These are phyloP conservation scores for Lepraria neglecta DNA, from an alignment of 495 filamentous ascomycete species.

Conservation along the genomic window DNA sequence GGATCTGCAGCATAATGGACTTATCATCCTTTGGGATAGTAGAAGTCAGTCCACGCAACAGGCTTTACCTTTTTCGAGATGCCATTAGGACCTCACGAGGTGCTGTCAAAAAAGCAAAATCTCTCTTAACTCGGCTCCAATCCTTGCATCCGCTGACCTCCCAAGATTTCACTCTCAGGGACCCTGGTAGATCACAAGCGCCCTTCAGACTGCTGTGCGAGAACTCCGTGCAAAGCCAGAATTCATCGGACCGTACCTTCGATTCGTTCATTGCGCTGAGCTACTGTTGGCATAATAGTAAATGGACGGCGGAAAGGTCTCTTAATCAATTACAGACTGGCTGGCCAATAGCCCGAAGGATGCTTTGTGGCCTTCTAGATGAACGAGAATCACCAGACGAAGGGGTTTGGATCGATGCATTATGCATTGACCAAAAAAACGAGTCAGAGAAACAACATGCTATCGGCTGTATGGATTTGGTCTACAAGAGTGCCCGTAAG, in stretches of 20 bases:
- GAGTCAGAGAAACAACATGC: neutral
- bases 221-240: neutral
- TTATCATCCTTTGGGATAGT: too few relatives aligned
- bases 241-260: neutral
- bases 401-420: conserved; percentile 1
- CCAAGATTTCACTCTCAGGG: neutral
- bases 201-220: neutral
- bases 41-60: too few relatives aligned
- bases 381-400: neutral
- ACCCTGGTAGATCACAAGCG: neutral
- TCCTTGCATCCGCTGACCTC: neutral
- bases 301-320: neutral
- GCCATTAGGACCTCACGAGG: too few relatives aligned
- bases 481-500: neutral
- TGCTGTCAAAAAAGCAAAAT: too few relatives aligned
- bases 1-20: too few relatives aligned
- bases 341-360: neutral
- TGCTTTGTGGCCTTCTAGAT: neutral
- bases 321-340: neutral
- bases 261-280: neutral
- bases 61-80: too few relatives aligned
- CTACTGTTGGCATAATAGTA: neutral
- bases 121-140: too few relatives aligned
- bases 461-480: neutral
- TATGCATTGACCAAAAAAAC: neutral